Base-by-base conservation (phyloP, 129 eudicot species). In the Flaveria brownii region DNA sequence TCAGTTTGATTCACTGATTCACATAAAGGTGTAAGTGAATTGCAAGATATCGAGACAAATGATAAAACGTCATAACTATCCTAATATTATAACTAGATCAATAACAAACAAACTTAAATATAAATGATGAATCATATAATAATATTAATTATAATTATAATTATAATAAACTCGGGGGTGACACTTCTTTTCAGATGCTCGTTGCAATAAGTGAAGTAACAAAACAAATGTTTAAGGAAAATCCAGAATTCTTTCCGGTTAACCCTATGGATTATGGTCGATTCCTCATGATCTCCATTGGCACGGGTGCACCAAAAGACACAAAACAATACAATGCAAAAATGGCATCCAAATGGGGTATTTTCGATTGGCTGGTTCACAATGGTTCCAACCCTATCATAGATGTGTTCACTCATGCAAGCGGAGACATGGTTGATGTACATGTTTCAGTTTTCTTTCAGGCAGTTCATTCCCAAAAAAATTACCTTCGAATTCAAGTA, bases 141-240 rank as follows among this genome's bases (percentile, higher is more conserved):
- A 5, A 36, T 33, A 33, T 0, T 30, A 26, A 26, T 26, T 3
- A 4, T 30, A 30, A 30, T 5, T 0, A 33, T 36, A 36, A 36
- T 28, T 28, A 25, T 30, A 36, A 36, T 36, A 36, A 36, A 36
- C 41, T 5, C 8, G 7, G 8, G 41, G 5, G 41, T 36, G 41
- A 36, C 41, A 36, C 41, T 36, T 36, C 41, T 20, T 57, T 26
- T 61, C 28, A 88, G 94, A 60, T 85, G 6, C 78, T 89, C 20
- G 83, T 86, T 52, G 91, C 91, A n/a, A 89, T 89, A 50, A 86
- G 74, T 20, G 69, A 89, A 80, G 83, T 86, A 20, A 89, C 89
- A 0, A 89, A 84, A 9, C 70, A 80, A 69, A 75, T 84, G 20
- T 70, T 77, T 12, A 73, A 47, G 17, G 57, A 74, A 41, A 50